Conservation (phyloP, 2,329 filamentous ascomycete genomes). For the Ceratocystis alfenasii region DNA sequence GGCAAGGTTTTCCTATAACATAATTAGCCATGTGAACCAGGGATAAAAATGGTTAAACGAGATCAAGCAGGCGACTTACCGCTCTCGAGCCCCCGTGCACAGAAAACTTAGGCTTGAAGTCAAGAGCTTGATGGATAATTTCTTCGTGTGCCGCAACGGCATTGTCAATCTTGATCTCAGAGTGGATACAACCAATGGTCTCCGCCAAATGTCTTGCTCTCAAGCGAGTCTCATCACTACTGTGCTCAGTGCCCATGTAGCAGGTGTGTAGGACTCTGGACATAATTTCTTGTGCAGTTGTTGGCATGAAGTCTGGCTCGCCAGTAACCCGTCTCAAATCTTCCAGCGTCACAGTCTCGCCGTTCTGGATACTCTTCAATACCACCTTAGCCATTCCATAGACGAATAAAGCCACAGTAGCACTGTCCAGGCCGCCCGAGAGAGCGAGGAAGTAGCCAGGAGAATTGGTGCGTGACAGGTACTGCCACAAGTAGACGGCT, state of each 20-base stretch:
- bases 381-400: constrained; percentile 46
- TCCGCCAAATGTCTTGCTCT: constrained; percentile 48
- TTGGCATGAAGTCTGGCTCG: constrained; percentile 36
- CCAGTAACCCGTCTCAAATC: constrained; percentile 27
- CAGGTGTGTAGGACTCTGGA: constrained; percentile 33
- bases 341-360: constrained; percentile 25
- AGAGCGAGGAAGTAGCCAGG: constrained; percentile 44
- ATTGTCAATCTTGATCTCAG: constrained; percentile 61
- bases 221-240: constrained; percentile 44
- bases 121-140: constrained; percentile 26
- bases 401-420: constrained; percentile 26
- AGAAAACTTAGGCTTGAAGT: constrained; percentile 33
- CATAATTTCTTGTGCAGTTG: constrained; percentile 44
- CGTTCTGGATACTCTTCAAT: constrained; percentile 37
- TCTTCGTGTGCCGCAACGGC: constrained; percentile 43
- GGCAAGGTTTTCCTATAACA: constrained; percentile 42
- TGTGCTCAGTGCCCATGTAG: constrained; percentile 52
- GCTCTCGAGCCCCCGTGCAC: constrained; percentile 45
- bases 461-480: constrained; percentile 38
- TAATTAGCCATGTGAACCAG: neutral
- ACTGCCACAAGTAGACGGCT: constrained; percentile 41
- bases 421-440: constrained; percentile 29
- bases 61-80: neutral
- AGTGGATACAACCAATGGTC: constrained; percentile 59
- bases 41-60: no score